Base-by-base conservation (phyloP, 371 early-diverging fungal genomes). In the Catenaria anguillulae region DNA sequence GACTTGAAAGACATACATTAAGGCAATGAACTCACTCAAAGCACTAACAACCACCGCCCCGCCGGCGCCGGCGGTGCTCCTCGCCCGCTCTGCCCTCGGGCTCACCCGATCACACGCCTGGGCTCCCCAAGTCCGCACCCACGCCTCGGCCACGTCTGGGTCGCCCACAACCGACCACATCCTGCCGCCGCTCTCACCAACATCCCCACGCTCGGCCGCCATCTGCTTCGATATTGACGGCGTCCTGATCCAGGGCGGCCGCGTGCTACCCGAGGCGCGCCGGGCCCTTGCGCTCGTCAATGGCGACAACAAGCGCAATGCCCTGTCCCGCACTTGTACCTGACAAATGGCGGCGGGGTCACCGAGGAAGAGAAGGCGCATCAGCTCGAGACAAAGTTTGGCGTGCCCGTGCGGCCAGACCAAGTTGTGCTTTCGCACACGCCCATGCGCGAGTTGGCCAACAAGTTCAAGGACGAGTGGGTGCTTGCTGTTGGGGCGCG, bases 331-430 rank as follows among this genome's bases (percentile, higher is more conserved):
- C 84, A 78, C 72, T 82, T 89, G 29, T 74, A 89, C 26, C 67
- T 93, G 62, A 91, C 93, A 15, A 93, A 93, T 64, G 92, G 93
- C 33, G 93, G 91, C 26, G 92, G 92, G 33, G 76, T 87, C 21
- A 77, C 84, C 4, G 92, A 91, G 67, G 74, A 68, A 17, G 73
- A 72, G 50, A 90, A 88, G 68, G 89, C 91, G 0, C 63, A 65
- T 5, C 84, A 87, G 62, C 75, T 92, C 48, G 79, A 80, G 55
- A 61, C 73, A 59, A 69, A 75, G 63, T 71, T 89, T 33, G 86
- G 76, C 35, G 65, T 84, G 19, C 67, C 78, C 64, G 82, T 77
- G 56, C 68, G 69, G 4, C 76, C 83, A 4, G 68, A 79, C 17
- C 89, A 90, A 68, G 71, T 90, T 46, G 72, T 91, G 21, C 70